Conservation (phyloP, 2,329 filamentous ascomycete species). For the Xylaria digitata region DNA sequence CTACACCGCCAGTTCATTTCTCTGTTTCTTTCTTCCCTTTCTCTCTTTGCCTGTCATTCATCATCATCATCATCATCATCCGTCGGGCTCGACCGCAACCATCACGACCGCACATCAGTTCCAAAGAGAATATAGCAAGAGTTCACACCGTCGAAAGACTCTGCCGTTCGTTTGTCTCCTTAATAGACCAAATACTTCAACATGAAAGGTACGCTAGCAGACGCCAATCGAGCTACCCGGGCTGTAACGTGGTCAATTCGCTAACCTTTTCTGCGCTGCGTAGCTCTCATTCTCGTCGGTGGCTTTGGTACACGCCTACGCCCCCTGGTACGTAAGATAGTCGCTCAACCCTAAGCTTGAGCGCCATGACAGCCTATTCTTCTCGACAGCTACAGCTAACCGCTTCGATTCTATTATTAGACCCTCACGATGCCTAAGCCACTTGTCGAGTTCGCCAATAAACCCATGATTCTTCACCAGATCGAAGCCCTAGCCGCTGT, state of each 20-base stretch:
- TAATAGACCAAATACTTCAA: constrained; percentile 36
- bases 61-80: constrained; percentile 7
- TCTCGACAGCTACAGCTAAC: constrained; percentile 21
- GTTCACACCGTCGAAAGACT: constrained; percentile 10
- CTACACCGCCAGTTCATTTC: constrained; percentile 14
- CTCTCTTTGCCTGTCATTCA: not conserved
- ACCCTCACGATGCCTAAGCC: constrained; percentile 97
- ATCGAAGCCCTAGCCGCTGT: constrained; percentile 93
- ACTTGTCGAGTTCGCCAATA: constrained; percentile 97
- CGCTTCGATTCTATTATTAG: constrained; percentile 58
- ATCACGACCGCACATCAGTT: constrained; percentile 1
- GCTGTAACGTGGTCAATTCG: constrained; percentile 1
- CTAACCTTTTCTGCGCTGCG: constrained; percentile 35
- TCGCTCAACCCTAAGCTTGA: constrained; percentile 23
- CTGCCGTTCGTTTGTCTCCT: constrained; percentile 16
- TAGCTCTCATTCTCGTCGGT: constrained; percentile 98
- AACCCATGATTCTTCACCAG: constrained; percentile 99
- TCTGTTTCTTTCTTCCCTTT: not conserved
- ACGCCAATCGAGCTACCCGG: constrained; percentile 25
- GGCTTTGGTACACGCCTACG: constrained; percentile 98
- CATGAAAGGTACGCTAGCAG: constrained; percentile 55
- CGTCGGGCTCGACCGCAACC: not conserved
- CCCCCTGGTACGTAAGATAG: constrained; percentile 77
- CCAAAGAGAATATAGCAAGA: not conserved
- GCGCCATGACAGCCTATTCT: constrained; percentile 7